A percentile compares a stretch with the other conserved stretches of the same genome.
phyloP scores from a whole-genome alignment of 768 basidiomycete species.

The Tulasnella sp. region DNA sequence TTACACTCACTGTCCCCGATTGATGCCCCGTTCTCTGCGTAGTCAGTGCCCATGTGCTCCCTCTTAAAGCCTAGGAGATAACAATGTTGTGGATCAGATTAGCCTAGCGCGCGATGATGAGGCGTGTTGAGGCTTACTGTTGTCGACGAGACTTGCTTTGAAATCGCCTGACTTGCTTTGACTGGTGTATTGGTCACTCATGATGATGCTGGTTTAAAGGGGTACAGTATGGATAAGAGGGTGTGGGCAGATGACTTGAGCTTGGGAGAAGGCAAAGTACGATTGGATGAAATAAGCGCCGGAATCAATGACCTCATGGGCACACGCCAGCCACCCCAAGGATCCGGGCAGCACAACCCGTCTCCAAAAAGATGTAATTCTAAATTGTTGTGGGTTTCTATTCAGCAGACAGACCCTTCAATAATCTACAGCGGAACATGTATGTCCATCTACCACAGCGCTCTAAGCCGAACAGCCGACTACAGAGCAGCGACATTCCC shows the following conservation, averaged over 20 bases:
- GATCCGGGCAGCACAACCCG: too few species aligned
- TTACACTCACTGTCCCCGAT: constrained; percentile 2
- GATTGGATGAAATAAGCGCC: neutral
- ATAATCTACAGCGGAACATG: too few species aligned
- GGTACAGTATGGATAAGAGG: neutral
- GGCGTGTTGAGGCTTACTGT: neutral
- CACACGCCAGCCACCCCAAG: neutral
- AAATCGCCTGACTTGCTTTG: neutral
- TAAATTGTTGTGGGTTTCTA: too few species aligned
- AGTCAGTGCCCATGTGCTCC: neutral
- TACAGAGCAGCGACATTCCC: neutral
- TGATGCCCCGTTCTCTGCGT: constrained; percentile 2
- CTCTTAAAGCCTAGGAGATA: constrained; percentile 6
- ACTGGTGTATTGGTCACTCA: constrained; percentile 10
- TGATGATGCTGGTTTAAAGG: neutral
- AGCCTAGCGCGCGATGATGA: neutral
- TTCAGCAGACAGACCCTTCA: too few species aligned
- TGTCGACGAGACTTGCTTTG: constrained; percentile 3
- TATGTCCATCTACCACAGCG: too few species aligned
- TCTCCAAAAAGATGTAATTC: too few species aligned
- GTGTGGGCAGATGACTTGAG: neutral
- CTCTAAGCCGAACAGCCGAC: too few species aligned
- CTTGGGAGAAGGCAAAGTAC: neutral
- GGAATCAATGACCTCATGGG: neutral
- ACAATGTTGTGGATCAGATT: neutral